Base-by-base conservation (phyloP, 176 grass and related monocot genomes). In the Miscanthus lutarioriparius region DNA sequence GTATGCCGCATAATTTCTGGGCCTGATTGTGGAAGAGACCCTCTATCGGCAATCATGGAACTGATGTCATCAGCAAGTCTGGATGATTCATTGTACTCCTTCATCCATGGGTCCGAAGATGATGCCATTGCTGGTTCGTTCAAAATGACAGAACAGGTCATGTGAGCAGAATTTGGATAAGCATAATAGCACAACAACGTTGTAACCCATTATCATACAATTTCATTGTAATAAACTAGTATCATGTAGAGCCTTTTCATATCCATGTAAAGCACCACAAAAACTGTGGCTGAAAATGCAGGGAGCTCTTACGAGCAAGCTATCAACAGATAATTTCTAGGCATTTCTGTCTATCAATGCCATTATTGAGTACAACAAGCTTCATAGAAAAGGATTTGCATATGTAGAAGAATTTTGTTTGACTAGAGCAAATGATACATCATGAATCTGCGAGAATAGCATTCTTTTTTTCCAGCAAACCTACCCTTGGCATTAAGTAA, bases 1-100 rank as follows among this genome's bases (percentile, higher is more conserved):
- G 88, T 80, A 76, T 88, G 86, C 17, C 91, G 82, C 84, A 93
- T 92, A 22, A 86, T 91, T 48, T 93, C 92, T 15, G 91, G 91
- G 71, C 92, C 95, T 64, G 95, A 91, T 49, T 91, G 88, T 44
- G 95, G 95, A 86, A 95, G 82, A 81, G 95, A 93, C 7, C 82
- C 91, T 78, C 92, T 90, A 28, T 97, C 89, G 36, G 92, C 83
- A 80, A 97, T 90, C 95, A 95, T 90, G 78, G 85, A 87, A 80
- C 35, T 90, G 64, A 97, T 89, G 64, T 97, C 92, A 83, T 97
- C 92, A 49, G 85, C 81, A 77, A 97, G 95, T 82, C 76, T 94
- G 61, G 88, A 90, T 58, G 95, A 91, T 85, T 97, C 92, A 85
- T 85, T 92, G 43, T 85, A 90, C 75, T 97, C 95, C 83, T 85